Conservation (phyloP, 2,329 filamentous ascomycete genomes). For the Myrmaecium sp. region DNA sequence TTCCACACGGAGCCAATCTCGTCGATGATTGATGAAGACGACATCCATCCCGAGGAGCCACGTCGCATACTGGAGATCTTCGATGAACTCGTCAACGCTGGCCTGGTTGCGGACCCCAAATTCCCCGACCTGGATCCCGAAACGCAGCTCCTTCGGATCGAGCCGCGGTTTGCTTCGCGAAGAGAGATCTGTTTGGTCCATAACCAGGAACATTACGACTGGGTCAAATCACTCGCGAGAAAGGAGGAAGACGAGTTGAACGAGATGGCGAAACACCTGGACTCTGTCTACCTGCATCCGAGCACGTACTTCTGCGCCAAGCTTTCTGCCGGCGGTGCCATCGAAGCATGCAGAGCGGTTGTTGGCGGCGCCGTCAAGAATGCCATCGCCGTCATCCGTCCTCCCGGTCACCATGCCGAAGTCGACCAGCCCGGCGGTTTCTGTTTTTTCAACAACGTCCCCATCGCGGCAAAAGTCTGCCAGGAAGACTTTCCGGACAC, state of each 20-base stretch:
- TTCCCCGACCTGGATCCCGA: conserved; percentile 30
- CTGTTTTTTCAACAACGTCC: conserved; percentile 96
- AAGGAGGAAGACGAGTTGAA: conserved; percentile 31
- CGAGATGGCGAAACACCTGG: conserved; percentile 38
- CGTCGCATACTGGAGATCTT: conserved; percentile 86
- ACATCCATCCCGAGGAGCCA: conserved; percentile 89
- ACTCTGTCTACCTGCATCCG: conserved; percentile 45
- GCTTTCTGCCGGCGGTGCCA: conserved; percentile 79
- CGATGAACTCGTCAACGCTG: conserved; percentile 67
- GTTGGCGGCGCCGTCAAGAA: conserved; percentile 75
- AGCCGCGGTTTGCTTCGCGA: conserved; percentile 57
- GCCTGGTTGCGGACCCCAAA: conserved; percentile 51
- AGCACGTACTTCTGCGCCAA: conserved; percentile 67
- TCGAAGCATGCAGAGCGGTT: conserved; percentile 90
- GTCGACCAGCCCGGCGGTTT: conserved; percentile 77
- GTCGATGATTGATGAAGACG: conserved; percentile 30
- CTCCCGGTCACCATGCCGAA: conserved; percentile 91
- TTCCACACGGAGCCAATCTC: conserved; percentile 62
- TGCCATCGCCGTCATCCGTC: conserved; percentile 85
- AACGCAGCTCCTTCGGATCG: conserved; percentile 50
- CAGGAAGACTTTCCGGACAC: conserved; percentile 61
- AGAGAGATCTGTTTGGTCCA: conserved; percentile 74
- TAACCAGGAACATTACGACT: conserved; percentile 57
- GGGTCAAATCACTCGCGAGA: conserved; percentile 46
- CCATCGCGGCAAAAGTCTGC: conserved; percentile 76